phyloP scores from a whole-genome alignment of 2,329 filamentous ascomycete genomes.

The Microcyclospora pomicola region DNA sequence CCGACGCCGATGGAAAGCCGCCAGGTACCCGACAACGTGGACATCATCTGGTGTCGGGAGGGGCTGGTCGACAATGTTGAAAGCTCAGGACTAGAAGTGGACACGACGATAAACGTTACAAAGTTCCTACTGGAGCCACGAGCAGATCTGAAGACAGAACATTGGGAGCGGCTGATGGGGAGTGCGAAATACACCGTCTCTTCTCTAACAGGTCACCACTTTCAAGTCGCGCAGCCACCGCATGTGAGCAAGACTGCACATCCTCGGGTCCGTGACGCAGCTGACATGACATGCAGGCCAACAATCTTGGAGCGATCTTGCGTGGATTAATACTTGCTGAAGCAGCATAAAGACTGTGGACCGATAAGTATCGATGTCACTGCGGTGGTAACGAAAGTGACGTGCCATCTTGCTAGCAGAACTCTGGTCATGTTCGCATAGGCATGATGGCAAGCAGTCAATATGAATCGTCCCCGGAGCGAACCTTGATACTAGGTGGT shows the following conservation, averaged over 20 bases:
- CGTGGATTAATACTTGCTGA: background rate
- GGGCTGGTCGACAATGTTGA: constrained; percentile 17
- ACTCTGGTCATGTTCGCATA: no score
- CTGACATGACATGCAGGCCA: constrained; percentile 4
- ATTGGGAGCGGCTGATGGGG: constrained; percentile 18
- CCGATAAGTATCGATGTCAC: no score
- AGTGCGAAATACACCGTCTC: constrained; percentile 15
- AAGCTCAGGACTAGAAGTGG: constrained; percentile 16
- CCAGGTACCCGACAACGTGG: constrained; percentile 14
- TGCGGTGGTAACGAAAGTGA: no score
- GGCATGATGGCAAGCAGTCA: no score
- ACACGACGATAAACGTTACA: constrained; percentile 18
- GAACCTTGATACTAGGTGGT: no score
- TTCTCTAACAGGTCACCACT: constrained; percentile 22
- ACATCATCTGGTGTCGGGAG: constrained; percentile 20
- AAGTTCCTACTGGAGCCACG: constrained; percentile 19
- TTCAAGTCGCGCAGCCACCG: constrained; percentile 19
- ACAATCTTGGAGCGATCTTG: constrained; percentile 8
- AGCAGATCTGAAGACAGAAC: constrained; percentile 14
- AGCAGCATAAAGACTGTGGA: no score
- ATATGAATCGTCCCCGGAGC: no score
- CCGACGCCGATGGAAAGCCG: constrained; percentile 10
- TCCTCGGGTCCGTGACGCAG: background rate
- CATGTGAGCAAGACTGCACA: constrained; percentile 11
- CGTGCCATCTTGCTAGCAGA: no score